These are phyloP conservation scores for Zymoseptoria ardabiliae DNA, from an alignment of 2,329 filamentous ascomycete genomes.

Conservation along the genomic window DNA sequence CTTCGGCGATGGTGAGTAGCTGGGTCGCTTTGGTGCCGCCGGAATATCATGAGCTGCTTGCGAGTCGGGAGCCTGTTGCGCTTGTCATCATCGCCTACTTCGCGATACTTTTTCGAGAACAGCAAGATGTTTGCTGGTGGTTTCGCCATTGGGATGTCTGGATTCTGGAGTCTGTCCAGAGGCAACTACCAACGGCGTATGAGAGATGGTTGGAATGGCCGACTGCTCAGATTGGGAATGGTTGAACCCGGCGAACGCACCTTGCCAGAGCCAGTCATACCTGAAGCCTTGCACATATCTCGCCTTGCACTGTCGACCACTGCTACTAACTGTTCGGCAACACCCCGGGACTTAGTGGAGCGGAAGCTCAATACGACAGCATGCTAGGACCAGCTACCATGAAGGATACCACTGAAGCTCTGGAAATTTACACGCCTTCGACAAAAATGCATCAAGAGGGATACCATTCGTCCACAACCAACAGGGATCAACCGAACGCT, in stretches of 20 bases:
- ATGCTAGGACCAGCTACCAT: too few species aligned
- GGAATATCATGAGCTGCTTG: conserved; percentile 7
- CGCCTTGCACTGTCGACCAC: background rate
- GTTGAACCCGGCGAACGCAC: background rate
- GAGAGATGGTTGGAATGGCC: conserved; percentile 12
- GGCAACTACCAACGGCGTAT: conserved; percentile 2
- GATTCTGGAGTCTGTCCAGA: conserved; percentile 8
- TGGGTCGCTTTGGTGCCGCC: conserved; percentile 4
- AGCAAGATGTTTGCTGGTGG: conserved; percentile 8
- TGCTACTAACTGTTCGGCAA: background rate
- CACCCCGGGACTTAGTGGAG: too few species aligned
- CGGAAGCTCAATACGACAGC: too few species aligned
- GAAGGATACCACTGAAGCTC: too few species aligned
- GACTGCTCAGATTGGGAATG: background rate
- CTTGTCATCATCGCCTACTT: conserved; percentile 11
- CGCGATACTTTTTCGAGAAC: conserved; percentile 8
- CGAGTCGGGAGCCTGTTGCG: conserved; percentile 4
- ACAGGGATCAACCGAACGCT: too few species aligned
- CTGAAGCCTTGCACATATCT: too few species aligned
- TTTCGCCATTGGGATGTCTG: conserved; percentile 9
- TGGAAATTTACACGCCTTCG: too few species aligned
- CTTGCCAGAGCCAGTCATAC: background rate
- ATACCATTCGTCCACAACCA: too few species aligned
- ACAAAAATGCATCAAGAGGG: too few species aligned
- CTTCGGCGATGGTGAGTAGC: conserved; percentile 1